Evolutionary conservation across 148 eudicot genomes (phyloP), one percentile per base, ranked within the genome.

Genomic region (Mesembryanthemum crystallinum): DNA sequence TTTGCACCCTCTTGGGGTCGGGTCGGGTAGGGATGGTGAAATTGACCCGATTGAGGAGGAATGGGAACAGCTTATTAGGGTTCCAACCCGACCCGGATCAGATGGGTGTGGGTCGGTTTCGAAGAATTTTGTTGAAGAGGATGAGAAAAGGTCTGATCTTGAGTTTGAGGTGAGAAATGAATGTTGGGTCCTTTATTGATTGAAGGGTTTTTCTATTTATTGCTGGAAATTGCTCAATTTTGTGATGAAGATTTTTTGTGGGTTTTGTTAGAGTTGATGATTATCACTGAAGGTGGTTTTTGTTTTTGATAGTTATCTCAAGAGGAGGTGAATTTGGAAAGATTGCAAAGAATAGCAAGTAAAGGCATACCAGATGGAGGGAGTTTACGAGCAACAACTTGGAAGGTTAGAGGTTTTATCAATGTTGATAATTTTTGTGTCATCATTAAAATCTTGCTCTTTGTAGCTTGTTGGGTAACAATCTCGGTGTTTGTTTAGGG

Each of bases 261-360:
- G 7, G 30, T 49, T 49, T 28, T 18, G 8, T 27, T 5, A 17
- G 28, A 47, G 1, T 7, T 28, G 29, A 8, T 62, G 65, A 49
- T 62, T 3, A 37, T 27, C 15, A 76, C 67, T 60, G 29, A 69
- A 17, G 43, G 52, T 32, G 32, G n/a, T 69, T 51, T 43, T 62
- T 77, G 54, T 15, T 30, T 52, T 62, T 84, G 71, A 64, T 58
- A 89, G 93, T 66, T 89, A 65, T 70, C 84, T n/a, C 88, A 80
- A 63, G 64, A 76, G 67, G 91, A 84, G 82, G 83, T 89, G 35
- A 89, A 86, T 78, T 79, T 89, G 89, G 89, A 87, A 73, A 87
- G 86, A 73, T 64, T 89, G 81, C 91, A 87, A 83, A 75, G 82
- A 57, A 81, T 89, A 37, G 89, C 93, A 67, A 84, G 80, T 32